phyloP scores from a whole-genome alignment of 2,329 filamentous ascomycete species.

The Diplodia seriata region DNA sequence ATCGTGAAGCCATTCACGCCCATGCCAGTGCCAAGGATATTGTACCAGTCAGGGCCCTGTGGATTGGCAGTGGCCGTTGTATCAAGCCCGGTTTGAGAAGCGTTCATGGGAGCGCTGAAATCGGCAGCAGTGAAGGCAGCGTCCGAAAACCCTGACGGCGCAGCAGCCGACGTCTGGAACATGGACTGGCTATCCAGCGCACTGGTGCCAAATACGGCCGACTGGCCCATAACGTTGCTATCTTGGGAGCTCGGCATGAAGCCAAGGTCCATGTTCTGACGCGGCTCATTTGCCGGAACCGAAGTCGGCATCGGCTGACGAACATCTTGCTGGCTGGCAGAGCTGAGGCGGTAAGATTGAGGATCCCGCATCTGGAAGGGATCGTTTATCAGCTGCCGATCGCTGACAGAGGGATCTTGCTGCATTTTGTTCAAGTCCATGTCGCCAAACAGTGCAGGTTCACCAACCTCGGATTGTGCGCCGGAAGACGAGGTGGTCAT shows the following conservation, averaged over 20 bases:
- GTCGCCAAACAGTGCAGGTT: conserved; percentile 44
- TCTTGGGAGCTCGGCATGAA: conserved; percentile 38
- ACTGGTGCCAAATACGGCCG: conserved; percentile 19
- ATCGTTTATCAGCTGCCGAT: conserved; percentile 49
- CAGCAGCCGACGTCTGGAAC: conserved; percentile 34
- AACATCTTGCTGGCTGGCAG: conserved; percentile 38
- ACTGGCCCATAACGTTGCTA: conserved; percentile 17
- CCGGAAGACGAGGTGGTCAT: conserved; percentile 49
- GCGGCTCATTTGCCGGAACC: conserved; percentile 38
- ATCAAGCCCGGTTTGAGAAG: conserved; percentile 11
- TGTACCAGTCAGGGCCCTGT: conserved; percentile 41
- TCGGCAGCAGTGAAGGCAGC: conserved; percentile 23
- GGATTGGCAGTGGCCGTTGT: conserved; percentile 32
- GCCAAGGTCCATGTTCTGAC: conserved; percentile 42
- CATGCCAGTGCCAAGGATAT: conserved; percentile 32
- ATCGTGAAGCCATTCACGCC: conserved; percentile 27
- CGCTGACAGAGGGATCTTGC: conserved; percentile 41
- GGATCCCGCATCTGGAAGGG: conserved; percentile 33
- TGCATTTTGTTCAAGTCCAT: conserved; percentile 43
- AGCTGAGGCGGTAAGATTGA: conserved; percentile 43
- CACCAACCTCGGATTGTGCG: conserved; percentile 50
- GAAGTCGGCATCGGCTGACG: conserved; percentile 39
- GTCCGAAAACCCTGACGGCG: conserved; percentile 10
- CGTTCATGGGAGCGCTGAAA: conserved; percentile 9
- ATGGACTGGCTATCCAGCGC: conserved; percentile 21